Percentiles rank a stretch among this genome's conserved stretches.
Conservation (phyloP, 192 early-diverging fungal genomes). For the Lobosporangium transversale region DNA sequence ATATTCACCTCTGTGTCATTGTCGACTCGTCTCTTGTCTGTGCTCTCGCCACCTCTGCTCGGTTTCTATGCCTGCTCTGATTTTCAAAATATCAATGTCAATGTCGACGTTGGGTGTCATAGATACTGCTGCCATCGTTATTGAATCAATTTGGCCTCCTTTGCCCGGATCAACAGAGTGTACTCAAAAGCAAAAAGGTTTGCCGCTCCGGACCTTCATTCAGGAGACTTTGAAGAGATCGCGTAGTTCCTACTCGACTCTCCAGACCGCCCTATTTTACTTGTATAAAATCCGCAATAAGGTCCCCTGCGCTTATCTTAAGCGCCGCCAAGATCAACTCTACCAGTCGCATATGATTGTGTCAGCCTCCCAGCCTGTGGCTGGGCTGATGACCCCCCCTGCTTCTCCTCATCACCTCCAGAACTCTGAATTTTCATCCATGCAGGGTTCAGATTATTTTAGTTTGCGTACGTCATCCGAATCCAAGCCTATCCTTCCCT, state of each 20-base stretch:
- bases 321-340: constrained; percentile 43
- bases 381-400: constrained; percentile 33
- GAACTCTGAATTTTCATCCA: constrained; percentile 16
- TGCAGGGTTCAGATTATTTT: constrained; percentile 34
- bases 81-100: background rate
- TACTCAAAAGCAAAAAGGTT: constrained; percentile 52
- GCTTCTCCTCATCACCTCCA: constrained; percentile 39
- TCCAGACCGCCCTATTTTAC: constrained; percentile 83
- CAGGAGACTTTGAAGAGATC: constrained; percentile 81
- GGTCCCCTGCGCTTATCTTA: constrained; percentile 37
- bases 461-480: constrained; percentile 15
- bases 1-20: constrained; percentile 29
- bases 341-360: constrained; percentile 10
- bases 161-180: constrained; percentile 35
- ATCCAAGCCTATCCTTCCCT: constrained; percentile 15
- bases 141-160: constrained; percentile 65
- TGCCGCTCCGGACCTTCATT: constrained; percentile 74
- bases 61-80: background rate
- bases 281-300: constrained; percentile 63
- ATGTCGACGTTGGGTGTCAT: constrained; percentile 29
- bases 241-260: constrained; percentile 78
- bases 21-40: constrained; percentile 1
- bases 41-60: background rate
- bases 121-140: constrained; percentile 67
- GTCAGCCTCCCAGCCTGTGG: constrained; percentile 4